Base-by-base conservation (phyloP, 768 basidiomycete genomes). In the Rhodotorula taiwanensis region DNA sequence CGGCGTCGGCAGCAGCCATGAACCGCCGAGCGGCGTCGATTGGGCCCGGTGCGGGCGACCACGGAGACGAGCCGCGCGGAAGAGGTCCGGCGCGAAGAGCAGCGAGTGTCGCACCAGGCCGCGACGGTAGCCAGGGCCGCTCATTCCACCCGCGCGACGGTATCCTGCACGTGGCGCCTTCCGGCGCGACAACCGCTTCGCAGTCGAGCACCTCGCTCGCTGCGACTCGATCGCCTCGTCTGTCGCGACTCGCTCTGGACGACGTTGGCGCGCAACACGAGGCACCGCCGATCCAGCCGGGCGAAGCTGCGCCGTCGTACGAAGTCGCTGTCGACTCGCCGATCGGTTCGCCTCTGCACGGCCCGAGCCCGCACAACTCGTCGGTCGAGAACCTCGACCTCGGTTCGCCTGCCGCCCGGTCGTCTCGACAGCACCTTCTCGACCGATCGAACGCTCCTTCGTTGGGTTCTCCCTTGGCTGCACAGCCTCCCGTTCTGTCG, bases 21-120 rank as follows among this genome's bases (percentile, higher is more conserved):
- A 77, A 57, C 77, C 83, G 74, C 71, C 83, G 78, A 27, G 78
- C 80, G 4, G 71, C 77, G 13, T 83, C 83, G 0, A 74, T 83
- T 27, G 83, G 80, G 0, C 81, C 81, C 0, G 80, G 64, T 15
- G 27, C 43, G 0, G 39, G 56, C 53, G 45, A 45, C 50, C 34
- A 55, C 41, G 31, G 58, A 18, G 65, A 66, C 30, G 66, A 68
- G 21, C 16, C 50, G 20, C 51, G 61, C 16, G 68, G 70, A 25
- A 52, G 55, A 23, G 47, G 48, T 3, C 3, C 58, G n/a, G n/a
- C n/a, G 4, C 60, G 68, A 7, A 48, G 63, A 11, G 53, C 64
- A 0, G 64, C 68, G 30, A 65, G 68, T 44, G 47, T 67, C 25
- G 55, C 33, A 9, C 64, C 59, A 5, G 51, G 58, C 6, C 52